Evolutionary conservation across 169 alveolate species (phyloP).

Genomic region (Eimeria maxima): DNA sequence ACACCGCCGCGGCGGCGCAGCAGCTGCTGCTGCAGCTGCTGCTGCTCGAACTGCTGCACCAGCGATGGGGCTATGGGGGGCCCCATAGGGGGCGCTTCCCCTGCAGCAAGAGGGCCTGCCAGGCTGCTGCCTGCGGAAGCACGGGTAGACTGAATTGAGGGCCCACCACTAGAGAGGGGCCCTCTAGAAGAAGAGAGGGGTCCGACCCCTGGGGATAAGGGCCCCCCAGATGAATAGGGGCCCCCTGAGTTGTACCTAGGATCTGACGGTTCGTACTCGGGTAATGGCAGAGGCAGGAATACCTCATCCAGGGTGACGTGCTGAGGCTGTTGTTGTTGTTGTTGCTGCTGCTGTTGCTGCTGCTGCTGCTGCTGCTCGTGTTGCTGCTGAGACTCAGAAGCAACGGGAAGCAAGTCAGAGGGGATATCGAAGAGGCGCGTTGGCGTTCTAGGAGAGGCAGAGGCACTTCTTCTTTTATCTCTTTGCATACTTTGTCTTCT

Average conservation of each 20-base stretch:
- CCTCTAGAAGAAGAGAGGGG: conserved; percentile 1
- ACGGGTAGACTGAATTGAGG: conserved; percentile 13
- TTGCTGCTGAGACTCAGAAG: background rate
- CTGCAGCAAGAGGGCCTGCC: background rate
- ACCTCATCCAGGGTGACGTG: background rate
- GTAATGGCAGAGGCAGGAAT: background rate
- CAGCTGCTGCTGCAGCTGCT: background rate
- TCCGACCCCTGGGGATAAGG: background rate
- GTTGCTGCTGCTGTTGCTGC: background rate
- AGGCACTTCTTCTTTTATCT: background rate
- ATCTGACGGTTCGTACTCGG: background rate
- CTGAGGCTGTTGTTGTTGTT: background rate
- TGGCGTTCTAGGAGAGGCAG: background rate
- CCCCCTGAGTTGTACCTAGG: background rate
- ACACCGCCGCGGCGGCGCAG: conserved; percentile 51
- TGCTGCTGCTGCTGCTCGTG: too few relatives aligned
- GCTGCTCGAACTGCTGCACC: too few relatives aligned
- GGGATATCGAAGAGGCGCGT: background rate
- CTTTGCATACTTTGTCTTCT: background rate
- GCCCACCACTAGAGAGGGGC: background rate
- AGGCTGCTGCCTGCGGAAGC: conserved; percentile 37
- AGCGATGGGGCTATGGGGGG: background rate
- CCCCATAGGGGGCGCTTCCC: conserved; percentile 17
- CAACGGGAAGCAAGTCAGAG: background rate
- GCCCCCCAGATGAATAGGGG: conserved; percentile 11